phyloP scores from a whole-genome alignment of 2,329 filamentous ascomycete genomes.

The Biscogniauxia marginata region DNA sequence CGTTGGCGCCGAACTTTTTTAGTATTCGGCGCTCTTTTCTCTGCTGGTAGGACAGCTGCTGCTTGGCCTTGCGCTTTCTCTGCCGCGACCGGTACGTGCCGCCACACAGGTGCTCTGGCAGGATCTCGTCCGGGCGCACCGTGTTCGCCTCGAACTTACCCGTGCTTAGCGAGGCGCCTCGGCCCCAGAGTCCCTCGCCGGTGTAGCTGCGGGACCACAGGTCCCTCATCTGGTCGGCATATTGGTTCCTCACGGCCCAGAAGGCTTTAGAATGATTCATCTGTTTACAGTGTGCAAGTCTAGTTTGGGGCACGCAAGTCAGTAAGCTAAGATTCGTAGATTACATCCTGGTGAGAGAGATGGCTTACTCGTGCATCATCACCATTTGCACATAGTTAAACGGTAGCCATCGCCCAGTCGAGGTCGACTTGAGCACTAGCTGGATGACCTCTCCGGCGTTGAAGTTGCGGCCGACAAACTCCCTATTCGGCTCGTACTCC shows the following conservation, averaged over 20 bases:
- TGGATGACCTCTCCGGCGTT: conserved; percentile 87
- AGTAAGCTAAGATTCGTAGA: background rate
- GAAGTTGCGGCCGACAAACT: conserved; percentile 88
- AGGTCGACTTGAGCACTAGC: conserved; percentile 70
- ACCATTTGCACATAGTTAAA: conserved; percentile 88
- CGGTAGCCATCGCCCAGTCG: conserved; percentile 69
- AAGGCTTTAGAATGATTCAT: conserved; percentile 87
- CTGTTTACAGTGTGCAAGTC: conserved; percentile 79
- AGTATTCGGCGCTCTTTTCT: conserved; percentile 68
- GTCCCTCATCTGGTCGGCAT: conserved; percentile 66
- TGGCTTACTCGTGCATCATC: conserved; percentile 77
- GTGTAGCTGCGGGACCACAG: conserved; percentile 71
- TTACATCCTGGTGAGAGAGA: conserved; percentile 9
- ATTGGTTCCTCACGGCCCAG: conserved; percentile 75
- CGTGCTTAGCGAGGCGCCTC: conserved; percentile 61
- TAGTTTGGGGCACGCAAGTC: conserved; percentile 19
- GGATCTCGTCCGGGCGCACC: conserved; percentile 50
- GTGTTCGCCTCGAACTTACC: conserved; percentile 58
- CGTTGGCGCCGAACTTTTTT: conserved; percentile 74
- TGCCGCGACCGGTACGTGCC: conserved; percentile 69
- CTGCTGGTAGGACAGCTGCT: conserved; percentile 65
- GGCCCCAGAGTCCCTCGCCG: conserved; percentile 82
- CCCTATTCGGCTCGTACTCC: conserved; percentile 76
- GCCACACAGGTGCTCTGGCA: conserved; percentile 75
- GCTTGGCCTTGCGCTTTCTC: conserved; percentile 54